Evolutionary conservation across 2,329 filamentous ascomycete species (phyloP).

Genomic region (Aspergillus ustus): DNA sequence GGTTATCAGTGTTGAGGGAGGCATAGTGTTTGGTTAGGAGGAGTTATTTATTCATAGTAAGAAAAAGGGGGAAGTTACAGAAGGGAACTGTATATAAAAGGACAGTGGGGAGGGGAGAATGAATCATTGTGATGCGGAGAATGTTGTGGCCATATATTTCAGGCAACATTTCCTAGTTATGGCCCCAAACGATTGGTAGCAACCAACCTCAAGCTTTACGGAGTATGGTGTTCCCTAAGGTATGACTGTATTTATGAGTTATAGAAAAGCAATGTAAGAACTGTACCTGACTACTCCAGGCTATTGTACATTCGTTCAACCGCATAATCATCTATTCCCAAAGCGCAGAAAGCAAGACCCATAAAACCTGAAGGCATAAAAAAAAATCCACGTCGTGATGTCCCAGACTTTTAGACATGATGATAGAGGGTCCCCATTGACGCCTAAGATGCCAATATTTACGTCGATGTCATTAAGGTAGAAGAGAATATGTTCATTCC

Average conservation of each 20-base stretch:
- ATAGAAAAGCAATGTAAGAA: background rate
- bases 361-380: slow-evolving; percentile 21
- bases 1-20: slow-evolving; percentile 39
- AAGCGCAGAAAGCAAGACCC: slow-evolving; percentile 15
- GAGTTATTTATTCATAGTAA: background rate
- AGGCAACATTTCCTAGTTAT: slow-evolving; percentile 14
- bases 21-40: slow-evolving; percentile 26
- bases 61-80: background rate
- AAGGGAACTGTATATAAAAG: background rate
- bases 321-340: slow-evolving; percentile 27
- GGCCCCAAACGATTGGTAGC: background rate
- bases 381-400: slow-evolving; percentile 26
- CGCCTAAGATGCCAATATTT: slow-evolving; percentile 35
- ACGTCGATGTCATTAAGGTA: slow-evolving; percentile 32
- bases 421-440: slow-evolving; percentile 27
- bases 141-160: slow-evolving; percentile 18
- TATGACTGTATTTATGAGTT: background rate
- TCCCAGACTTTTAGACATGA: slow-evolving; percentile 28
- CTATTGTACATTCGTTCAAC: slow-evolving; percentile 29
- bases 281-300: slow-evolving; percentile 15
- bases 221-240: background rate
- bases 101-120: background rate
- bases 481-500: slow-evolving; percentile 27
- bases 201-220: background rate
- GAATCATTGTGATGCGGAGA: slow-evolving; percentile 12